Evolutionary conservation across 2,329 filamentous ascomycete species (phyloP).

Genomic region (Cercospora nicotianae): DNA sequence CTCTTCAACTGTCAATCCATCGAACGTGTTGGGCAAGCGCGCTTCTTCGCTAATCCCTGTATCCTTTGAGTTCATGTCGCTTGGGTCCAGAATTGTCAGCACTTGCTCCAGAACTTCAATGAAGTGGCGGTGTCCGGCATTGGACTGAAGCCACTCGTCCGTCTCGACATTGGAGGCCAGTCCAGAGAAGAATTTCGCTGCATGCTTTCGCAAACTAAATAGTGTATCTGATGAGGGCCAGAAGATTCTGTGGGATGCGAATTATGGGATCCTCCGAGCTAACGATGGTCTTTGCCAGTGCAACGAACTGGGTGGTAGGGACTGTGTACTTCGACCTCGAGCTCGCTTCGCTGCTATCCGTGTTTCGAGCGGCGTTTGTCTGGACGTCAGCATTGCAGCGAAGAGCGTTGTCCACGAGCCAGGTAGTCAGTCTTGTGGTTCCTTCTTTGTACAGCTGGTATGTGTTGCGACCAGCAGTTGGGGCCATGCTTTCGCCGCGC

Average conservation of each 20-base stretch:
- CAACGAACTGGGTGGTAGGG: not conserved
- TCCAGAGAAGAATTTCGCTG: not conserved
- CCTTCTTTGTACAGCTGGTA: slow-evolving; percentile 15
- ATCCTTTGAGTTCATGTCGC: not conserved
- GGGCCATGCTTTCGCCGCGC: no score
- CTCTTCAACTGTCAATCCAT: not conserved
- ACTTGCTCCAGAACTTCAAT: not conserved
- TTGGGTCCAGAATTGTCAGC: not conserved
- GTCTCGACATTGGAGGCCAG: not conserved
- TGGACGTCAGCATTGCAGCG: slow-evolving; percentile 10
- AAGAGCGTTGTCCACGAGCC: slow-evolving; percentile 19
- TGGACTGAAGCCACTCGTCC: not conserved
- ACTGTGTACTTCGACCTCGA: not conserved
- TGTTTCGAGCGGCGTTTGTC: not conserved
- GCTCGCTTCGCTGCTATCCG: not conserved
- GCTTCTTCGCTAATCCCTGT: not conserved
- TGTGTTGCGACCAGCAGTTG: not conserved
- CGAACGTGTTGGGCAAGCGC: not conserved
- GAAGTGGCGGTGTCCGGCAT: not conserved
- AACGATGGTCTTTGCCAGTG: not conserved
- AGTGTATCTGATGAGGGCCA: not conserved
- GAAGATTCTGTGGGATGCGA: not conserved
- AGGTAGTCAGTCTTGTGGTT: slow-evolving; percentile 14
- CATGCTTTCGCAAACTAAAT: not conserved
- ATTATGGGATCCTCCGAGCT: not conserved